These are phyloP conservation scores for Ceratocystiopsis sp. DNA, from an alignment of 2,329 filamentous ascomycete species.

Conservation along the genomic window DNA sequence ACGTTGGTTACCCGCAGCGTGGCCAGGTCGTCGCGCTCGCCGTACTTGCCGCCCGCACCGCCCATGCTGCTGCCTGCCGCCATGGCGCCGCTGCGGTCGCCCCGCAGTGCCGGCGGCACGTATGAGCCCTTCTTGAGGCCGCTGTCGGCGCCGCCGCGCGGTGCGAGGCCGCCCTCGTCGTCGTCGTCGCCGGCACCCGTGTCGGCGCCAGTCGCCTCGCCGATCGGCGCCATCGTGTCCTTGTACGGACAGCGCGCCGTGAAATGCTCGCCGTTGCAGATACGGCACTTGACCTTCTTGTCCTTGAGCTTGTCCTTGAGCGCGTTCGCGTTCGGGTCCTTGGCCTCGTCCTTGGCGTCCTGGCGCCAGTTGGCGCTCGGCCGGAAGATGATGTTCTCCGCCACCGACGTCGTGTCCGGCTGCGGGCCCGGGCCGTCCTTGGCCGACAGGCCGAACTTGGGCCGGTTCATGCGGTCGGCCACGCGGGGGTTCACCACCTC, in stretches of 20 bases:
- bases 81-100: slow-evolving; percentile 52
- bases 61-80: slow-evolving; percentile 50
- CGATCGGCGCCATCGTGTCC: slow-evolving; percentile 90
- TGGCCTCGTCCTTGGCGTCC: slow-evolving; percentile 63
- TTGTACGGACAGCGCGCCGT: slow-evolving; percentile 98
- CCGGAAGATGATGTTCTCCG: slow-evolving; percentile 96
- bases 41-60: slow-evolving; percentile 52
- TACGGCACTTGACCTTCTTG: slow-evolving; percentile 99
- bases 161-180: slow-evolving; percentile 26
- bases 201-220: slow-evolving; percentile 39
- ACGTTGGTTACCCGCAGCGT: slow-evolving; percentile 97
- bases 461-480: slow-evolving; percentile 82
- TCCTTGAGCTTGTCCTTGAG: slow-evolving; percentile 81
- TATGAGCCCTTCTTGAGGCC: slow-evolving; percentile 66
- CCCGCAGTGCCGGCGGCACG: slow-evolving; percentile 83
- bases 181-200: slow-evolving; percentile 39
- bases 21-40: slow-evolving; percentile 87
- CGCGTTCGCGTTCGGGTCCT: slow-evolving; percentile 53
- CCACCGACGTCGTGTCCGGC: slow-evolving; percentile 70
- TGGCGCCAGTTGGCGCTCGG: slow-evolving; percentile 89
- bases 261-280: slow-evolving; percentile 98
- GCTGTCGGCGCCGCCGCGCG: slow-evolving; percentile 35
- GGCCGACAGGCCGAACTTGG: slow-evolving; percentile 82
- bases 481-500: slow-evolving; percentile 93
- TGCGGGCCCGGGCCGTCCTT: slow-evolving; percentile 72